A percentile compares a stretch with the other conserved stretches of the same genome.
These are phyloP conservation scores for Cicer arietinum DNA, from an alignment of 306 rosid genomes.

Conservation along the genomic window DNA sequence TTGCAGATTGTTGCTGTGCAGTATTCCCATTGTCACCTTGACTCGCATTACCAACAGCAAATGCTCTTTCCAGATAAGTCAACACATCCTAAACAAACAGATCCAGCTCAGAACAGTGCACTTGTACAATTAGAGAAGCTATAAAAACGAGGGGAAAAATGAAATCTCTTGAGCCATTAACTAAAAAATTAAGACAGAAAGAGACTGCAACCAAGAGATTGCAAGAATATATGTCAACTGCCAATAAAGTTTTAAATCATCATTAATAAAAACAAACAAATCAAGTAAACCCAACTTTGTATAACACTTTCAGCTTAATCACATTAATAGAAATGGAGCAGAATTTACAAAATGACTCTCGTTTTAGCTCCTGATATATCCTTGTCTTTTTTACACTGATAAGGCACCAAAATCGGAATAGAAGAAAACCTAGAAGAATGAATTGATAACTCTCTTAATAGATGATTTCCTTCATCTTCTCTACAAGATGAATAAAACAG, in stretches of 20 bases:
- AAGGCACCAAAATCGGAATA: conserved; percentile 2
- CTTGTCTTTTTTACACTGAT: not conserved
- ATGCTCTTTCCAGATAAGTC: conserved; percentile 81
- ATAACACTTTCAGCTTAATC: conserved; percentile 36
- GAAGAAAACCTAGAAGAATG: conserved; percentile 7
- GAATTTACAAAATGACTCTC: conserved; percentile 2
- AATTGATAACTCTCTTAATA: not conserved
- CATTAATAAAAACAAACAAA: conserved; percentile 22
- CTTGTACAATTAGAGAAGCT: conserved; percentile 37
- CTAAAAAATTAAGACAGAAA: conserved; percentile 14
- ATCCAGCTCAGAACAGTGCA: conserved; percentile 45
- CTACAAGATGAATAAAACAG: conserved; percentile 3
- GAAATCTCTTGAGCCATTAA: conserved; percentile 14
- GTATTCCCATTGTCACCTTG: conserved; percentile 74
- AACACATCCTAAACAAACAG: conserved; percentile 77
- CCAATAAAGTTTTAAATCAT: conserved; percentile 32
- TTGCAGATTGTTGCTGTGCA: conserved; percentile 65
- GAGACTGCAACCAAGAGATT: conserved; percentile 1
- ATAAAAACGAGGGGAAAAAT: conserved; percentile 1
- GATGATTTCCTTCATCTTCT: not conserved
- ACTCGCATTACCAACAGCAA: conserved; percentile 69
- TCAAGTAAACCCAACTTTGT: not conserved
- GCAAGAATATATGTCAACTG: conserved; percentile 10
- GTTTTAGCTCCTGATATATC: conserved; percentile 33
- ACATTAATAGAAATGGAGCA: not conserved